Base-by-base conservation (phyloP, 495 filamentous ascomycete species). In the Tricharina praecox region DNA sequence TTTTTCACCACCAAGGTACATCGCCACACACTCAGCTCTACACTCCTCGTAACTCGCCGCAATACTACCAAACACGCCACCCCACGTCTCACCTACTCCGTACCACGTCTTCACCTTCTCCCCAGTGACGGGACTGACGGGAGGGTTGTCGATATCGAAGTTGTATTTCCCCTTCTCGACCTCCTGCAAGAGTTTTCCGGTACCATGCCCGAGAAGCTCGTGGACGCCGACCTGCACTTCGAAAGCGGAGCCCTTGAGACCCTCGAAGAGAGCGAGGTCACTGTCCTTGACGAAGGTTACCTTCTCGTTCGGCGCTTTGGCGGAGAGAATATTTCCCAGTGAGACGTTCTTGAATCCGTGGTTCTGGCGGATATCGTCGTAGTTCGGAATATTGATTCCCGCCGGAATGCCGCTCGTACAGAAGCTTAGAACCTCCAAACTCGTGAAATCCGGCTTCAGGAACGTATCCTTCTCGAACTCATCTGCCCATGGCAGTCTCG, bases 321-420 rank as follows among this genome's bases (percentile, higher is more conserved):
- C 88, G 53, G 75, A 79, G 23, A 96, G 68, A 7, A 96, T 81
- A 54, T 97, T 96, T 24, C 86, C 88, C 24, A 88, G 68, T 10
- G 77, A 85, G 18, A 97, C 90, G 50, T 97, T 97, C 68, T 97
- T 97, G 75, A 97, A 97, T n/a, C 90, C 90, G 34, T 87, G 70
- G 13, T 76, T 81, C 58, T 94, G 88, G 39, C 90, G 73, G 50
- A 95, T 90, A 52, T 93, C 85, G 54, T 97, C 87, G 58, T 92
- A 94, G 59, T 96, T 94, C 3, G 87, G 87, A 34, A 77, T 72
- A 49, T 82, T 79, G 60, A 81, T 71, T 15, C 84, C 84, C 23
- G 81, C 82, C 4, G 85, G 84, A 39, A 94, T 85, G 2, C 84
- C 85, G 11, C 81, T 84, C 8, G 83, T 77, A 11, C 79, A 77